Base-by-base conservation (phyloP, 2,329 filamentous ascomycete genomes). In the Fusarium duplospermum region DNA sequence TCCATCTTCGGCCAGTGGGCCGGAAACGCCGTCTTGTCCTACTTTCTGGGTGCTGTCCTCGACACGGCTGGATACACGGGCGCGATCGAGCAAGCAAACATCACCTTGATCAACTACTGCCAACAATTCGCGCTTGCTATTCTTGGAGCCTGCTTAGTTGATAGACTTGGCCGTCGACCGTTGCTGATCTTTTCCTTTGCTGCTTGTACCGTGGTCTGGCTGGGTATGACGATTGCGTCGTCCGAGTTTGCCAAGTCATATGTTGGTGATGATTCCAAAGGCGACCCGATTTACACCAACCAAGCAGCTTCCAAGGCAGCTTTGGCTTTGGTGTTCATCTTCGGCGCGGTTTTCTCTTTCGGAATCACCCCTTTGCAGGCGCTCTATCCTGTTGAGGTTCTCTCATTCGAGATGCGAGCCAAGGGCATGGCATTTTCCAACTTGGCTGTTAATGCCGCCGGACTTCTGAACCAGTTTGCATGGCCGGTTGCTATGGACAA, bases 1-100 rank as follows among this genome's bases (percentile, higher is more conserved):
- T 84, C 86, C 7, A 83, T 87, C 54, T 89, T 90, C 74, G 87
- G 87, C 2, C 88, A 91, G 77, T 86, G 87, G 67, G 85, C 84
- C 6, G 88, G 87, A 6, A 87, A 88, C 78, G 85, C 84, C 1
- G 78, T 87, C 10, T 83, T 84, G 14, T 84, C 86, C 1, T 90
- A 89, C 69, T 84, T 91, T 77, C 89, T 91, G 75, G 86, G 89
- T 33, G 84, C 84, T 8, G 85, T 86, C 70, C 72, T 77, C 64
- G 73, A 77, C 38, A 74, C 68, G 2, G 76, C 76, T 6, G 76
- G 76, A 3, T 76, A 77, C 59, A 74, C 62, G 0, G 33, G 69
- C 0, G 68, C 76, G 78, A 83, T 89, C 47, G 81, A 83, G 38
- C 84, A 87, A 8, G 84, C 88, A 52, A 88, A 89, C 47, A 86